Evolutionary conservation across 2,329 filamentous ascomycete genomes (phyloP).

Genomic region (Fusarium verticillioides): DNA sequence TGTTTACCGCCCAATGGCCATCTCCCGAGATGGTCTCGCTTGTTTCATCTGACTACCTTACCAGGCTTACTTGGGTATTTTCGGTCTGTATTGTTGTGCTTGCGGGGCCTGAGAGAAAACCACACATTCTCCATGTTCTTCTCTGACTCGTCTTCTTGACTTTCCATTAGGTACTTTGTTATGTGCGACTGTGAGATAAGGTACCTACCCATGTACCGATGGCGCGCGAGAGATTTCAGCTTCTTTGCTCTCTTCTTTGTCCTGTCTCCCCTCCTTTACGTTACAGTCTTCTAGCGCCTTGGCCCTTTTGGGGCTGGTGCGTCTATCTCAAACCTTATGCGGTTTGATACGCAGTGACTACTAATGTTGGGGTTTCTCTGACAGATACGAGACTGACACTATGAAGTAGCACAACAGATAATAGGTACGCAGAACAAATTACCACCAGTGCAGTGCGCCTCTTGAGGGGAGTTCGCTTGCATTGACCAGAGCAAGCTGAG

Average conservation of each 20-base stretch:
- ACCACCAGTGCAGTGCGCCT: neutral
- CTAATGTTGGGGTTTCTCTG: neutral
- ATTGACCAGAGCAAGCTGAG: slow-evolving; percentile 1
- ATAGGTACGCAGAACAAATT: neutral
- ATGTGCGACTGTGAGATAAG: neutral
- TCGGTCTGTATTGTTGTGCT: neutral
- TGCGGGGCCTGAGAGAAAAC: slow-evolving; percentile 10
- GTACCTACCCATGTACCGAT: neutral
- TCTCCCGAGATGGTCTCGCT: slow-evolving; percentile 13
- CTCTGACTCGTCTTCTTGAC: neutral
- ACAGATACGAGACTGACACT: slow-evolving; percentile 19
- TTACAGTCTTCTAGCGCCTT: neutral
- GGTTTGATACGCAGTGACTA: neutral
- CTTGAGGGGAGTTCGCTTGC: neutral
- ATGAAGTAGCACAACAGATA: neutral
- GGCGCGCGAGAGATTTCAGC: neutral
- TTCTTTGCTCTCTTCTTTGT: neutral
- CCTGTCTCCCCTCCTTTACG: neutral
- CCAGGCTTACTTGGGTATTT: neutral
- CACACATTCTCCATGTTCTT: slow-evolving; percentile 18
- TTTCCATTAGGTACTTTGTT: neutral
- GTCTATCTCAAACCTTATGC: slow-evolving; percentile 6
- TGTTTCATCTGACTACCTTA: slow-evolving; percentile 30
- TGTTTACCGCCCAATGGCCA: slow-evolving; percentile 21
- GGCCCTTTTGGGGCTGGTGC: neutral